Conservation (phyloP, 2,329 filamentous ascomycete species). For the Anisogramma anomala region DNA sequence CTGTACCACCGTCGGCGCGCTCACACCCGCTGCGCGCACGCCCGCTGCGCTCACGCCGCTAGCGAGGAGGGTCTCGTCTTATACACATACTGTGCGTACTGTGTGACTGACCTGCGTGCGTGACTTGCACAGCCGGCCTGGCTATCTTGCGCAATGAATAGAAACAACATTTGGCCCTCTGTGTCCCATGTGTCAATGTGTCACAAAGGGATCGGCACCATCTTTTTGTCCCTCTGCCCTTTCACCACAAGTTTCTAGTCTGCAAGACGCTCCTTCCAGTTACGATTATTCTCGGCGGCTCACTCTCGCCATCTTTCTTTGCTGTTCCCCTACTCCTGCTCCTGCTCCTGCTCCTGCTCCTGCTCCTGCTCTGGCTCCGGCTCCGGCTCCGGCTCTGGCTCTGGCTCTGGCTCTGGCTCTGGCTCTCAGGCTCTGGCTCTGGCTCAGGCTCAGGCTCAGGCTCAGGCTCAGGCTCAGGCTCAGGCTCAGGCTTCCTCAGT, state of each 20-base stretch:
- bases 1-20: neutral
- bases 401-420: no score
- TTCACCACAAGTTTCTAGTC: constrained; percentile 11
- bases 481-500: no score
- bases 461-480: no score
- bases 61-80: neutral
- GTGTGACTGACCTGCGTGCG: constrained; percentile 1
- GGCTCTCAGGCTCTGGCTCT: no score
- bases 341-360: no score
- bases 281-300: no score
- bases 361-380: no score
- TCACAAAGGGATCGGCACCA: constrained; percentile 12
- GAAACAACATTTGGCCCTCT: constrained; percentile 1
- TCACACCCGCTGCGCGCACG: no score
- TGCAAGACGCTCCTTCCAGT: constrained; percentile 13
- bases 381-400: no score
- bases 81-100: neutral
- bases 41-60: no score
- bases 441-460: no score
- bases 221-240: constrained; percentile 11
- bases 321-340: no score
- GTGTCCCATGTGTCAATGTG: neutral
- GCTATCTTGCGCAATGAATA: constrained; percentile 5
- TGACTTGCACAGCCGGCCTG: constrained; percentile 8
- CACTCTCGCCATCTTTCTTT: constrained; percentile 13